Conservation (phyloP, 2,329 filamentous ascomycete genomes). For the Xylariales sp. region DNA sequence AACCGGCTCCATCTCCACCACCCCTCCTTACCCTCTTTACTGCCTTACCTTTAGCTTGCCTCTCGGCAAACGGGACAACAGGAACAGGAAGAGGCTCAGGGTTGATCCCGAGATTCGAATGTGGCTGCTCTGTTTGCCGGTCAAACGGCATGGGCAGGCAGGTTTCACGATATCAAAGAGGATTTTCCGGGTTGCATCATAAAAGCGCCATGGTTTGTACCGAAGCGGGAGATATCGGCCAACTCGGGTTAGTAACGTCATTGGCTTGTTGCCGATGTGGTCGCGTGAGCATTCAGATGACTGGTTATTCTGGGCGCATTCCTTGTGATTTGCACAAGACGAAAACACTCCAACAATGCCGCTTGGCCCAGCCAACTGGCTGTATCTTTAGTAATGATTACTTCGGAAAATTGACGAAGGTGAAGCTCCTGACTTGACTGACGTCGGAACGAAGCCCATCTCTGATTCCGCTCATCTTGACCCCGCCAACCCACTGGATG, state of each 20-base stretch:
- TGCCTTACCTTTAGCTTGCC: not conserved
- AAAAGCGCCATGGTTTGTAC: conserved; percentile 17
- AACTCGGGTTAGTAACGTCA: conserved; percentile 15
- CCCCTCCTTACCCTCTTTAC: too few species aligned
- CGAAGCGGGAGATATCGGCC: conserved; percentile 27
- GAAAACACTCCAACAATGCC: too few species aligned
- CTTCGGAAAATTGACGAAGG: too few species aligned
- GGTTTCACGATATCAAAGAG: conserved; percentile 25
- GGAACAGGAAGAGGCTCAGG: conserved; percentile 8
- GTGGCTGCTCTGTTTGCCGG: not conserved
- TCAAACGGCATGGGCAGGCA: conserved; percentile 3
- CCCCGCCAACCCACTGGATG: too few species aligned
- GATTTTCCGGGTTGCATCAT: conserved; percentile 29
- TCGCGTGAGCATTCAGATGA: not conserved
- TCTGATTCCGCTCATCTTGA: too few species aligned
- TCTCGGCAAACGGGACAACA: conserved; percentile 13
- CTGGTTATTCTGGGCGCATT: not conserved
- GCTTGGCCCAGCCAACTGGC: too few species aligned
- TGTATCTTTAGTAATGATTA: too few species aligned
- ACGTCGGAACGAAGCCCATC: too few species aligned
- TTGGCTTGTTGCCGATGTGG: not conserved
- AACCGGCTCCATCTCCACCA: conserved; percentile 6
- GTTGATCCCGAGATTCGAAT: conserved; percentile 5
- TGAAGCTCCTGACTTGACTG: too few species aligned
- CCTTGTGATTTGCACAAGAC: too few species aligned